Percentiles rank a stretch among this genome's conserved stretches.
phyloP scores from a whole-genome alignment of 306 rosid species.

The Rosa multiflora region DNA sequence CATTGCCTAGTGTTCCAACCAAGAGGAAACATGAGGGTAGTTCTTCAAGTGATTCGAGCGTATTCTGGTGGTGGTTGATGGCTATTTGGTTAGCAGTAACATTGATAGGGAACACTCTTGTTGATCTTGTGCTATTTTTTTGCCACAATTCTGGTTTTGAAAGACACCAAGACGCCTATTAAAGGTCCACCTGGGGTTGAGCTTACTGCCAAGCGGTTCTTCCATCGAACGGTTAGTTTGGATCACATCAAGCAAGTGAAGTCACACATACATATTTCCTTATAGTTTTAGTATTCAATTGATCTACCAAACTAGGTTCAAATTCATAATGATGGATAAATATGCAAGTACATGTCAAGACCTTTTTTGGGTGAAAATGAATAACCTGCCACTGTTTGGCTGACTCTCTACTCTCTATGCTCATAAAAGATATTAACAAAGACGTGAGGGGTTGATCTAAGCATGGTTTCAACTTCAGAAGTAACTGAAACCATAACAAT shows the following conservation, averaged over 20 bases:
- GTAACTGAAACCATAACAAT: neutral
- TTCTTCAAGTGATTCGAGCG: neutral
- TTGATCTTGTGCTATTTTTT: conserved; percentile 40
- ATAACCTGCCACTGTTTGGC: neutral
- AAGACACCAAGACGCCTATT: conserved; percentile 50
- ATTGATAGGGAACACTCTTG: conserved; percentile 45
- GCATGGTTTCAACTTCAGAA: neutral
- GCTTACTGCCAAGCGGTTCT: conserved; percentile 37
- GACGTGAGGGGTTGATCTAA: neutral
- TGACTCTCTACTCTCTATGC: neutral
- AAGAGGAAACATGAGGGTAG: neutral
- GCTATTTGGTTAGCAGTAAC: conserved; percentile 33
- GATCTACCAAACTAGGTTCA: neutral
- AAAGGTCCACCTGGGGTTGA: conserved; percentile 50
- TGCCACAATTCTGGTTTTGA: conserved; percentile 44
- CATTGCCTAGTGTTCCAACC: conserved; percentile 45
- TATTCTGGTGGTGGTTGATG: conserved; percentile 29
- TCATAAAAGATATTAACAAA: neutral
- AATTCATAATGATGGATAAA: neutral
- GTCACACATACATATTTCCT: neutral
- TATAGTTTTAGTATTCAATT: neutral
- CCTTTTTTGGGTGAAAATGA: neutral
- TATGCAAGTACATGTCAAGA: neutral
- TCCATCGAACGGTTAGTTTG: conserved; percentile 38
- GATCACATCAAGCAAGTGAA: conserved; percentile 60